These are phyloP conservation scores for Brasenia schreberi DNA, from an alignment of 164 flowering plant genomes.

Conservation along the genomic window DNA sequence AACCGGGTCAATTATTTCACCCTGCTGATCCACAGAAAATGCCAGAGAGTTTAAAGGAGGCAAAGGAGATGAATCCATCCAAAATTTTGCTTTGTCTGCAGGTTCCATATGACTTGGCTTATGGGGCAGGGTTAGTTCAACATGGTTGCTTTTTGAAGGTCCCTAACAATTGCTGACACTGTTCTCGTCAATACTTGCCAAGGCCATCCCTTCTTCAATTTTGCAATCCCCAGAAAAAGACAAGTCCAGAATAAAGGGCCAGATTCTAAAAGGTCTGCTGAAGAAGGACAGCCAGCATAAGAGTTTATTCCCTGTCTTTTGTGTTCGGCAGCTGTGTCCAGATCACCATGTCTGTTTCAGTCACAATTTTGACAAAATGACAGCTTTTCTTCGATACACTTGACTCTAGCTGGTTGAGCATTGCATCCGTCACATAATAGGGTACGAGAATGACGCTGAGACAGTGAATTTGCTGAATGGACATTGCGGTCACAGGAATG, in stretches of 20 bases:
- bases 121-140: not conserved
- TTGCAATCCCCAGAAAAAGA: conserved; percentile 8
- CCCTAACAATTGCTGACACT: conserved; percentile 9
- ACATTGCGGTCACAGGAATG: conserved; percentile 42
- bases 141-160: not conserved
- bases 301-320: conserved; percentile 13
- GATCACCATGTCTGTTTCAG: conserved; percentile 20
- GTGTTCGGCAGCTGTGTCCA: conserved; percentile 16
- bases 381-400: conserved; percentile 38
- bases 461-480: conserved; percentile 55
- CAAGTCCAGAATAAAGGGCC: conserved; percentile 25
- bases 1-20: conserved; percentile 15
- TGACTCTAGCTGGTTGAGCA: conserved; percentile 30
- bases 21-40: conserved; percentile 14
- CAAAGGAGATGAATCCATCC: conserved; percentile 28
- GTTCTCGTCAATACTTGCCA: conserved; percentile 13
- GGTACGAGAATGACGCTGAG: conserved; percentile 40
- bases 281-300: conserved; percentile 42
- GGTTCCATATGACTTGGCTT: conserved; percentile 10
- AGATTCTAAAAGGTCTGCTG: conserved; percentile 27
- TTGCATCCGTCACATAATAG: conserved; percentile 47
- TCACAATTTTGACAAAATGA: conserved; percentile 43
- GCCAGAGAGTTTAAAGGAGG: conserved; percentile 15
- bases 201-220: conserved; percentile 4
- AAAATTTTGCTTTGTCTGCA: conserved; percentile 21